These are phyloP conservation scores for Dendrostoma leiphaemia DNA, from an alignment of 2,329 filamentous ascomycete genomes.

Conservation along the genomic window DNA sequence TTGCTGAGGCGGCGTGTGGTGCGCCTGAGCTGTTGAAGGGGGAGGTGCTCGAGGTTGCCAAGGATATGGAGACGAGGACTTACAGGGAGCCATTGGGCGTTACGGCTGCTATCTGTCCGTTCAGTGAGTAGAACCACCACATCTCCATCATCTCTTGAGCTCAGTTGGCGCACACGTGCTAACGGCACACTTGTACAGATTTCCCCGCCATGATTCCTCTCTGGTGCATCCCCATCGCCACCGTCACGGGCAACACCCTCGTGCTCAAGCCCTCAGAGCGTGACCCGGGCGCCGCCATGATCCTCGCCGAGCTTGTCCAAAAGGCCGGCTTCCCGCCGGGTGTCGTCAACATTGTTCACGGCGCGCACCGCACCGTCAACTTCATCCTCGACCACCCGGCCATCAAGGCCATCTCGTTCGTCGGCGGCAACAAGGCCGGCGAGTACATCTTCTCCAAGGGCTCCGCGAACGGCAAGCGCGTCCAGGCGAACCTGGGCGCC, in stretches of 20 bases:
- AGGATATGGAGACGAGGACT: conserved; percentile 85
- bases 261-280: conserved; percentile 86
- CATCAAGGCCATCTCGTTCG: conserved; percentile 85
- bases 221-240: conserved; percentile 86
- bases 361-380: conserved; percentile 76
- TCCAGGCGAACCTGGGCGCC: conserved; percentile 82
- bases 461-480: conserved; percentile 82
- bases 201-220: conserved; percentile 91
- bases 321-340: conserved; percentile 81
- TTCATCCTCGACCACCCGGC: conserved; percentile 82
- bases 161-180: too few relatives aligned
- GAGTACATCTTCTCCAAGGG: conserved; percentile 81
- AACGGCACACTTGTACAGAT: conserved; percentile 45
- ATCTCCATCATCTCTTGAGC: too few relatives aligned
- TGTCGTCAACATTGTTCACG: conserved; percentile 81
- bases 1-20: conserved; percentile 78
- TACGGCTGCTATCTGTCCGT: conserved; percentile 81
- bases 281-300: conserved; percentile 82
- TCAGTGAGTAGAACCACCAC: conserved; percentile 63
- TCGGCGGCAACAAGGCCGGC: conserved; percentile 83
- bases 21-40: conserved; percentile 81
- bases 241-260: conserved; percentile 79
- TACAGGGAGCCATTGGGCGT: conserved; percentile 82
- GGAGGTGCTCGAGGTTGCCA: conserved; percentile 79
- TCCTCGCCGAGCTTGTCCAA: conserved; percentile 74